A percentile compares a stretch with the other conserved stretches of the same genome.
phyloP scores from a whole-genome alignment of 257 asterid species.

The Thymus mandschuricus region DNA sequence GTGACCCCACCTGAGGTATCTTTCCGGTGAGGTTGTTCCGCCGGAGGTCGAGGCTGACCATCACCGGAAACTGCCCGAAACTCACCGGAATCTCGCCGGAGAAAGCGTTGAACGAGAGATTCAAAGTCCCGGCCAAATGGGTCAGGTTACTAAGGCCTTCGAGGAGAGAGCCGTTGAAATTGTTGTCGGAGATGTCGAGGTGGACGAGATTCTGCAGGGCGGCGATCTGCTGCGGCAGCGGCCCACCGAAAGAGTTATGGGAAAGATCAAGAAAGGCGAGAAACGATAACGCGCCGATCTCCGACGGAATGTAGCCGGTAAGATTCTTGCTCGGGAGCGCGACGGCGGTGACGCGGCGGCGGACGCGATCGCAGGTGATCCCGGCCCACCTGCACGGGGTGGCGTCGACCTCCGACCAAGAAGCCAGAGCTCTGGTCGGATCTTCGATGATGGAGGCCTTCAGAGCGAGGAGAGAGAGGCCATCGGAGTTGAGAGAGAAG shows the following conservation, averaged over 20 bases:
- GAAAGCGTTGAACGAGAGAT: constrained; percentile 71
- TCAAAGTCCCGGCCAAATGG: constrained; percentile 71
- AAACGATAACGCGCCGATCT: constrained; percentile 72
- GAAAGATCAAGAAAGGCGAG: constrained; percentile 74
- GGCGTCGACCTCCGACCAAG: constrained; percentile 71
- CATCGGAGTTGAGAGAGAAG: constrained; percentile 69
- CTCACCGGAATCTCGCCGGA: constrained; percentile 80
- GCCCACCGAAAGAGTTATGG: constrained; percentile 66
- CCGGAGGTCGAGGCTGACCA: constrained; percentile 75
- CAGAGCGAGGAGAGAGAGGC: constrained; percentile 84
- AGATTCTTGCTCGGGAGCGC: constrained; percentile 66
- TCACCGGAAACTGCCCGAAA: constrained; percentile 77
- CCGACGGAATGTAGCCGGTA: constrained; percentile 90
- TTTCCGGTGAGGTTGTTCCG: constrained; percentile 79
- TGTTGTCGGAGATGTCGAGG: constrained; percentile 80
- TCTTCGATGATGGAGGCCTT: constrained; percentile 77
- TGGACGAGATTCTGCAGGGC: constrained; percentile 59
- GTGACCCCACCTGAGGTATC: constrained; percentile 79
- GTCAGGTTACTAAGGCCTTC: constrained; percentile 53
- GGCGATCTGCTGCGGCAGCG: constrained; percentile 65
- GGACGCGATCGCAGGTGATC: constrained; percentile 65
- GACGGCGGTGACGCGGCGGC: constrained; percentile 56
- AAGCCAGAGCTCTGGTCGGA: constrained; percentile 62
- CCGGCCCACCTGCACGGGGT: constrained; percentile 91
- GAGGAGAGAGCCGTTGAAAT: constrained; percentile 72